Evolutionary conservation across 257 asterid genomes (phyloP).

Genomic region (Solanum infundibuliforme): DNA sequence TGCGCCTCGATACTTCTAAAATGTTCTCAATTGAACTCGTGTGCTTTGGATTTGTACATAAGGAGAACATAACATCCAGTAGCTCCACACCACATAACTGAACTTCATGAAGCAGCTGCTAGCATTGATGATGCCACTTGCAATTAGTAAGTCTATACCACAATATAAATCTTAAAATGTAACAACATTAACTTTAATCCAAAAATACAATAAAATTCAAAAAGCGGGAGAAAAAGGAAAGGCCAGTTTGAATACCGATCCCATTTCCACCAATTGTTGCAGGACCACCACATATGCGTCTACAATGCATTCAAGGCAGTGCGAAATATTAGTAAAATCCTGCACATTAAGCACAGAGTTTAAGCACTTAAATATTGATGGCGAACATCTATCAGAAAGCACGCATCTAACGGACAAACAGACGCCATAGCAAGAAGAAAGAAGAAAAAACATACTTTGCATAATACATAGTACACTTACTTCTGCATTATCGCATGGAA

Average conservation of each 20-base stretch:
- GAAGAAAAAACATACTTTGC: neutral
- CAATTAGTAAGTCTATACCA: constrained; percentile 2
- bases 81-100: constrained; percentile 65
- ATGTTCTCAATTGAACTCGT: constrained; percentile 57
- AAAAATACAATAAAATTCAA: neutral
- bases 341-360: constrained; percentile 13
- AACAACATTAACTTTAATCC: neutral
- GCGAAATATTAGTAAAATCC: constrained; percentile 43
- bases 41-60: constrained; percentile 35
- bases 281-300: constrained; percentile 69
- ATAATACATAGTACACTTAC: constrained; percentile 38
- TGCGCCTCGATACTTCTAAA: constrained; percentile 46
- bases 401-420: neutral
- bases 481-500: constrained; percentile 53
- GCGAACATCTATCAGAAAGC: neutral
- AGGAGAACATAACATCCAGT: constrained; percentile 47
- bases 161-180: neutral
- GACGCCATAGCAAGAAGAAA: neutral
- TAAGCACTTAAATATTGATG: neutral
- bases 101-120: constrained; percentile 59
- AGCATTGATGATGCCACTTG: constrained; percentile 16
- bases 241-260: constrained; percentile 35
- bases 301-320: constrained; percentile 44
- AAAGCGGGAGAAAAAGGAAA: neutral
- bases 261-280: constrained; percentile 55